Evolutionary conservation across 305 asterid species (phyloP), one percentile per base, ranked within the genome.

Genomic region (Stenogyne calaminthoides): DNA sequence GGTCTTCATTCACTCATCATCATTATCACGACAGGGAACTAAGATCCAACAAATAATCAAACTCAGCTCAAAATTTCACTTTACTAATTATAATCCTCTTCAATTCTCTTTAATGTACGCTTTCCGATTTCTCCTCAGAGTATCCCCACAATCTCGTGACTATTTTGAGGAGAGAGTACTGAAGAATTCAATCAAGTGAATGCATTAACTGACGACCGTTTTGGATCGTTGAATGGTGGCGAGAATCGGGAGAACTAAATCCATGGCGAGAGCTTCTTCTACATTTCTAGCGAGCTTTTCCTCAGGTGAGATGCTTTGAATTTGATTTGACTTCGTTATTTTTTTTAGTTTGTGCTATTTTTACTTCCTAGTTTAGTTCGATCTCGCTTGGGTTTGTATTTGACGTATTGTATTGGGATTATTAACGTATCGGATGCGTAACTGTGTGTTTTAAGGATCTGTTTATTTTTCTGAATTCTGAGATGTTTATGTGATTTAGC

Each of bases 251-350:
- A 75, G 72, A 70, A 71, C 66, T 75, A 70, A 85, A 44, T 72
- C 78, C 77, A 88, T 85, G 92, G 80, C 85, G 12, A 80, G 84
- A 64, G 64, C 11, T 77, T 72, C 60, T 46, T 70, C 78, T 70
- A 77, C 80, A 51, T 72, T 70, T 49, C 47, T 71, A 10, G 58
- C 84, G 27, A 69, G 84, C 70, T 75, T 76, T 36, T 78, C 75
- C 78, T 67, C 84, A 9, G 88, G 96, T 91, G 61, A 82, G 19
- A 68, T 64, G 72, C 80, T 64, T 79, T 74, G 72, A 60, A 64
- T 75, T 80, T 72, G 12, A 67, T 42, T 67, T 4, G 25, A 77
- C 75, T 84, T 54, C 34, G 6, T 11, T 11, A 10, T 5, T 37
- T 49, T 70, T 46, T 46, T 19, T 9, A 10, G 39, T 64, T 51